Evolutionary conservation across 2,329 filamentous ascomycete genomes (phyloP), one percentile per base, ranked within the genome.

Genomic region (Aspergillus floridensis): DNA sequence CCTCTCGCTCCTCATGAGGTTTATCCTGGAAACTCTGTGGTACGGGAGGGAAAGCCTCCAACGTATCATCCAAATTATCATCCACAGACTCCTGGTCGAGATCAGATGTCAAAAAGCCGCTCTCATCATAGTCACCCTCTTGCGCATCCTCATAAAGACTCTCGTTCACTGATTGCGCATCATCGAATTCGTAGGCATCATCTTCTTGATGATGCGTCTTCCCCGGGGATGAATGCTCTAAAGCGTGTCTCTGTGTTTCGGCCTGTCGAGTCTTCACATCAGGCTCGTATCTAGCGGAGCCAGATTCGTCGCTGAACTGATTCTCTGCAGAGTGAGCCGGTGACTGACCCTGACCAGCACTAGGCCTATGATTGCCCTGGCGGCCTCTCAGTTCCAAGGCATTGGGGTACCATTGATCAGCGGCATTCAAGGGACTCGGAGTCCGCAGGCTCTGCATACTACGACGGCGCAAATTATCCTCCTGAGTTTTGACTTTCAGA

Each of bases 1-100:
- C 93, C 65, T 93, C 88, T 21, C 93, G 89, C 73, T 97, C 92
- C 77, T 98, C 93, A 69, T 98, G 93, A 0, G 92, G 91, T 5
- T 89, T 77, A 8, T 84, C 82, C 54, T 85, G 82, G 57, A 85
- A 81, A 51, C 82, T 73, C 0, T 60, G 68, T 11, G 71, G 69
- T 14, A 71, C 65, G 4, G 71, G 58, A 7, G 72, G 70, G 24
- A 75, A 71, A n/a, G 72, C 69, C 50, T 74, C 70, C 49, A 75
- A 61, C n/a, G 70, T 51, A 11, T 72, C 72, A 24, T 72, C 68
- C n/a, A 75, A 60, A n/a, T 76, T 73, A 21, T 75, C 72, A 49
- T 77, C 75, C 2, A 78, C 66, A 11, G 77, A 76, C 59, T 80
- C 78, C 80, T 87, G 86, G 66, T 91, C 87, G 67, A 87, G 89